These are phyloP conservation scores for Stephanodiscus minutulus DNA, from an alignment of 108 stramenopile genomes.

Conservation along the genomic window DNA sequence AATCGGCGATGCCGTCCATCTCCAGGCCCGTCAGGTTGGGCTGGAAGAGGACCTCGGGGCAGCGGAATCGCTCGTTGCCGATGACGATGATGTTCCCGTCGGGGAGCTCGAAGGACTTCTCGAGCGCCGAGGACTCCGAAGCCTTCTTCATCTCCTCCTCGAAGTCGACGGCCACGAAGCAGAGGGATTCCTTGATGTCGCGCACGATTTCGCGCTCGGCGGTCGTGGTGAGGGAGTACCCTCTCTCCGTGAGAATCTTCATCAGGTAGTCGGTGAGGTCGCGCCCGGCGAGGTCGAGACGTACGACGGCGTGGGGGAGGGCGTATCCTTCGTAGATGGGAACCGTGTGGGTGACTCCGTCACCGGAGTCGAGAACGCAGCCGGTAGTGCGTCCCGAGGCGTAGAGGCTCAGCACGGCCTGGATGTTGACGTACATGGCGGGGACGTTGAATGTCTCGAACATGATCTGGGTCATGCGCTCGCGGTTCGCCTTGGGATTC, in stretches of 20 bases:
- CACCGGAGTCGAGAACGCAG: constrained; percentile 92
- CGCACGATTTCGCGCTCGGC: constrained; percentile 95
- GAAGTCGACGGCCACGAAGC: constrained; percentile 92
- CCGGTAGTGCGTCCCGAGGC: constrained; percentile 96
- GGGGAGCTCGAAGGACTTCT: constrained; percentile 93
- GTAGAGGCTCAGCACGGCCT: constrained; percentile 96
- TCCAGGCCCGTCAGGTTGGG: constrained; percentile 97
- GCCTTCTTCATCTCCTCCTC: constrained; percentile 96
- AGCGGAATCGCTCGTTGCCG: constrained; percentile 94
- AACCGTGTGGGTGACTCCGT: constrained; percentile 95
- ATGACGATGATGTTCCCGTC: constrained; percentile 95
- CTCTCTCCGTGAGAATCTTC: constrained; percentile 93
- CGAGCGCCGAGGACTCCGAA: constrained; percentile 88
- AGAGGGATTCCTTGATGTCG: constrained; percentile 92
- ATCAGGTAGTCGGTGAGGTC: constrained; percentile 95
- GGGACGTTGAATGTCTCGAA: constrained; percentile 99
- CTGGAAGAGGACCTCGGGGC: constrained; percentile 94
- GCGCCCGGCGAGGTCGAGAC: constrained; percentile 93
- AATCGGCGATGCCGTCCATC: constrained; percentile 96
- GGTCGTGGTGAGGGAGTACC: constrained; percentile 93
- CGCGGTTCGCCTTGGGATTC: constrained; percentile 99
- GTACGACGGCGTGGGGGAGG: constrained; percentile 94
- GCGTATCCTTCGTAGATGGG: constrained; percentile 97
- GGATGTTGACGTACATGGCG: constrained; percentile 99
- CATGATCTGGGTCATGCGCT: constrained; percentile 99